Percentiles rank a stretch among this genome's conserved stretches.
Evolutionary conservation across 768 basidiomycete species (phyloP).

Genomic region (Mycena indigotica): DNA sequence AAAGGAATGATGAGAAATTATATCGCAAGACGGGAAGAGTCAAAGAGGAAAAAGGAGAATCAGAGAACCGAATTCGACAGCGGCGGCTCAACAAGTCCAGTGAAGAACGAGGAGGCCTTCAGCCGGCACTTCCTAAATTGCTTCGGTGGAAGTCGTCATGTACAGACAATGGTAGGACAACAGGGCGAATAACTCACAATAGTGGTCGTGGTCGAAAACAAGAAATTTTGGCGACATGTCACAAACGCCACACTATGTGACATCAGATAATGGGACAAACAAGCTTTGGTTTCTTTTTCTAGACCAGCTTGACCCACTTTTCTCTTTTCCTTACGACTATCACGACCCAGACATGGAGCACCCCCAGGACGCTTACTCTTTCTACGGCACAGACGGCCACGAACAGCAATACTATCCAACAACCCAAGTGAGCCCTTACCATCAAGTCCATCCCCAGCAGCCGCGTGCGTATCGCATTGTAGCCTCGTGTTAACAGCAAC

Average conservation of each 20-base stretch:
- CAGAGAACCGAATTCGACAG: constrained; percentile 24
- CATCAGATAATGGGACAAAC: constrained; percentile 18
- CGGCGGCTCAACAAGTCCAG: constrained; percentile 17
- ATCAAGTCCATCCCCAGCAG: constrained; percentile 53
- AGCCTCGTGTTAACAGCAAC: constrained; percentile 66
- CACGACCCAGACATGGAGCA: constrained; percentile 45
- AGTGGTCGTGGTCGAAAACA: background rate
- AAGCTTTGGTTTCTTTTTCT: constrained; percentile 34
- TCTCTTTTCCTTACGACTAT: constrained; percentile 38
- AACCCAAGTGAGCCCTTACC: constrained; percentile 62
- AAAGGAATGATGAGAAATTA: background rate
- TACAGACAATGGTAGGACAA: background rate
- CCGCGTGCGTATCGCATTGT: constrained; percentile 68
- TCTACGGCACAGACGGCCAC: constrained; percentile 53
- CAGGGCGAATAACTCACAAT: constrained; percentile 16
- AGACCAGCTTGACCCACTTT: constrained; percentile 30
- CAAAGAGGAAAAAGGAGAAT: constrained; percentile 19
- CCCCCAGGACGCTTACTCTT: constrained; percentile 45
- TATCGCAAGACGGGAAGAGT: constrained; percentile 5
- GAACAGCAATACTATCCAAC: constrained; percentile 56
- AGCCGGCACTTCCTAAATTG: constrained; percentile 26
- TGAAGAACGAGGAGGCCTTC: constrained; percentile 18
- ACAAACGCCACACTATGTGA: background rate
- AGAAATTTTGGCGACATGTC: constrained; percentile 3
- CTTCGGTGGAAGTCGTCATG: constrained; percentile 21